Evolutionary conservation across 2,329 filamentous ascomycete genomes (phyloP).

Genomic region (Epichloe amarillans): DNA sequence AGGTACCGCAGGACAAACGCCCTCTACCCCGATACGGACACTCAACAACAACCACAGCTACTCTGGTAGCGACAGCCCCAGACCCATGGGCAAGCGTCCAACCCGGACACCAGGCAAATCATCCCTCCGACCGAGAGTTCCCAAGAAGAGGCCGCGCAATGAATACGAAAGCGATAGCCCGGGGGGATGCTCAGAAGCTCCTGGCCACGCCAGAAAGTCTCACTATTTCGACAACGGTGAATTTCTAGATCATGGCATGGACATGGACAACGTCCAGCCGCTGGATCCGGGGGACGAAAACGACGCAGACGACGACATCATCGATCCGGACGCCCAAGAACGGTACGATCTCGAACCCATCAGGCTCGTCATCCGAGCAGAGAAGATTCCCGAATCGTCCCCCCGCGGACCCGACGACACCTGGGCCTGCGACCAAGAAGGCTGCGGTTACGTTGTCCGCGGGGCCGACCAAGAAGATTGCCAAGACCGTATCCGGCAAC

Average conservation of each 20-base stretch:
- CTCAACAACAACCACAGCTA: constrained; percentile 7
- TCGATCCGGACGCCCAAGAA: not conserved
- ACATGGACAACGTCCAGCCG: constrained; percentile 18
- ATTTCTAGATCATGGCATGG: constrained; percentile 13
- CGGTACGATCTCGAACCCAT: constrained; percentile 17
- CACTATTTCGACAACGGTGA: constrained; percentile 17
- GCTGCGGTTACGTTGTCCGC: constrained; percentile 51
- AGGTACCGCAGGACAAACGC: not conserved
- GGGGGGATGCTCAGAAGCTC: constrained; percentile 23
- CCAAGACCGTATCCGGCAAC: constrained; percentile 42
- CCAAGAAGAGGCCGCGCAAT: constrained; percentile 31
- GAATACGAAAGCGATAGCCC: constrained; percentile 24
- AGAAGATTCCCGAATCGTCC: constrained; percentile 33
- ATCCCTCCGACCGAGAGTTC: constrained; percentile 12
- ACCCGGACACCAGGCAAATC: constrained; percentile 9
- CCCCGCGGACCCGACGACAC: constrained; percentile 47
- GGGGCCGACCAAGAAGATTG: constrained; percentile 43
- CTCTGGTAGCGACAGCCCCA: constrained; percentile 13
- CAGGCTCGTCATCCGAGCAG: constrained; percentile 33
- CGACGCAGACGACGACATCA: constrained; percentile 2
- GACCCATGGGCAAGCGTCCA: constrained; percentile 16
- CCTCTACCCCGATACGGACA: not conserved
- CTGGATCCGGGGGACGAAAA: constrained; percentile 6
- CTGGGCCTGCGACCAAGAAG: constrained; percentile 53
- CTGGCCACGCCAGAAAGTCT: constrained; percentile 17